These are phyloP conservation scores for Coprinopsis strossmayeri DNA, from an alignment of 768 basidiomycete species.

Conservation along the genomic window DNA sequence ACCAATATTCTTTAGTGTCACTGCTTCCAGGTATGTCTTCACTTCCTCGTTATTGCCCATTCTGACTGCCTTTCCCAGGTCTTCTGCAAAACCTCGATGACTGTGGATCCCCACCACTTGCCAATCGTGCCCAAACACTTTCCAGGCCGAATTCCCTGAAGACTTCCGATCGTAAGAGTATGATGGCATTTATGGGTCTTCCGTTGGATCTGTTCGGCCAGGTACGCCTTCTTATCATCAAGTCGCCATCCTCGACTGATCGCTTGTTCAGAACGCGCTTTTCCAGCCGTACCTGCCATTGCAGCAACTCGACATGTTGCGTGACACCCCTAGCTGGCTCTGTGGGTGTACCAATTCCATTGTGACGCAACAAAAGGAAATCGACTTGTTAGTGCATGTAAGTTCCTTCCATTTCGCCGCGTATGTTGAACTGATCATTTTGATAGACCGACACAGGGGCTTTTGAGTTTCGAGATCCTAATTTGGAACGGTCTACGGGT, in stretches of 20 bases:
- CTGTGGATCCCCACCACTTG: constrained; percentile 82
- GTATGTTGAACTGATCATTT: not conserved
- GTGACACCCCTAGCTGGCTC: constrained; percentile 76
- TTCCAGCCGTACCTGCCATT: constrained; percentile 97
- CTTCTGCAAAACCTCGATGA: constrained; percentile 87
- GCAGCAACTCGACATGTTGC: constrained; percentile 88
- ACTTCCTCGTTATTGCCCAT: no score
- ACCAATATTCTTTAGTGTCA: constrained; percentile 95
- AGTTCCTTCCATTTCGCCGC: constrained; percentile 14
- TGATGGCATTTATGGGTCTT: constrained; percentile 90
- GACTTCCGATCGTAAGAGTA: constrained; percentile 86
- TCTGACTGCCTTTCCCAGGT: constrained; percentile 51
- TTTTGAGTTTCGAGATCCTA: constrained; percentile 83
- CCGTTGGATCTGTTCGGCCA: constrained; percentile 92
- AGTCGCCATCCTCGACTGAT: not conserved
- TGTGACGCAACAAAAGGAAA: constrained; percentile 86
- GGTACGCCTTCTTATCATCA: constrained; percentile 29
- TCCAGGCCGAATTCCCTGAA: constrained; percentile 69
- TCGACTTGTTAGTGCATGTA: constrained; percentile 89
- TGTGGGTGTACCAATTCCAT: constrained; percentile 96
- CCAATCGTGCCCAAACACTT: constrained; percentile 51
- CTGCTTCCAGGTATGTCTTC: constrained; percentile 69
- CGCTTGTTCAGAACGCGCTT: constrained; percentile 63
- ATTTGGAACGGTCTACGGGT: constrained; percentile 67
- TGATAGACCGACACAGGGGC: constrained; percentile 75